Evolutionary conservation across 2,329 filamentous ascomycete genomes (phyloP).

Genomic region (Parastagonospora nodorum): DNA sequence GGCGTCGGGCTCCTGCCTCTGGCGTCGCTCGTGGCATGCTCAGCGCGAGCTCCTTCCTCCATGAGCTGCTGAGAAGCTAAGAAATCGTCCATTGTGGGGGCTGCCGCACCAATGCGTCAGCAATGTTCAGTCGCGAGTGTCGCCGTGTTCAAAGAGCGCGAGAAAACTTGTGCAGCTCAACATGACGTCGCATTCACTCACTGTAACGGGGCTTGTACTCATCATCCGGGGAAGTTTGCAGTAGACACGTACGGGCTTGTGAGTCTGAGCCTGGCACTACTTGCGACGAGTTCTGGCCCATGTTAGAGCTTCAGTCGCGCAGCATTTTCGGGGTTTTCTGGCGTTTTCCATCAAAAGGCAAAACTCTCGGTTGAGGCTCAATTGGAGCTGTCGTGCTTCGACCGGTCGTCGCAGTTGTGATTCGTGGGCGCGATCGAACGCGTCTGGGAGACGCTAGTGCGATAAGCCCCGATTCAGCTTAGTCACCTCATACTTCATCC

Average conservation of each 20-base stretch:
- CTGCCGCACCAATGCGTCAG: conserved; percentile 18
- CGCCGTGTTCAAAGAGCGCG: background rate
- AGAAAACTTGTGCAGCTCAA: background rate
- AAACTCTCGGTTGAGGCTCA: too few relatives aligned
- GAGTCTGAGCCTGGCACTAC: background rate
- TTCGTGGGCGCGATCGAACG: too few relatives aligned
- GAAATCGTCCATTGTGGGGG: conserved; percentile 22
- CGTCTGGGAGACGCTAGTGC: too few relatives aligned
- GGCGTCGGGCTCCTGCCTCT: background rate
- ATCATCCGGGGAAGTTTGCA: background rate
- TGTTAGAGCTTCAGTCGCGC: background rate
- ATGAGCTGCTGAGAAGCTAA: conserved; percentile 28
- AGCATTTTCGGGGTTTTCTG: background rate
- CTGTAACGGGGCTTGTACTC: background rate
- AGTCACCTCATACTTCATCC: too few relatives aligned
- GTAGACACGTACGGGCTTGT: background rate
- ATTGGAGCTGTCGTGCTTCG: too few relatives aligned
- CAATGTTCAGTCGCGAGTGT: background rate
- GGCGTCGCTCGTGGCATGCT: background rate
- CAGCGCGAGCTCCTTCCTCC: conserved; percentile 13
- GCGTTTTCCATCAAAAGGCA: too few relatives aligned
- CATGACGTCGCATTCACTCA: background rate
- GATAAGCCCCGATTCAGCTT: too few relatives aligned
- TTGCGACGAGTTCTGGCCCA: background rate
- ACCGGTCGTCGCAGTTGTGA: too few relatives aligned